Percentiles rank a stretch among this genome's conserved stretches.
Evolutionary conservation across 495 filamentous ascomycete species (phyloP).

Genomic region (Pseudevernia furfuracea): DNA sequence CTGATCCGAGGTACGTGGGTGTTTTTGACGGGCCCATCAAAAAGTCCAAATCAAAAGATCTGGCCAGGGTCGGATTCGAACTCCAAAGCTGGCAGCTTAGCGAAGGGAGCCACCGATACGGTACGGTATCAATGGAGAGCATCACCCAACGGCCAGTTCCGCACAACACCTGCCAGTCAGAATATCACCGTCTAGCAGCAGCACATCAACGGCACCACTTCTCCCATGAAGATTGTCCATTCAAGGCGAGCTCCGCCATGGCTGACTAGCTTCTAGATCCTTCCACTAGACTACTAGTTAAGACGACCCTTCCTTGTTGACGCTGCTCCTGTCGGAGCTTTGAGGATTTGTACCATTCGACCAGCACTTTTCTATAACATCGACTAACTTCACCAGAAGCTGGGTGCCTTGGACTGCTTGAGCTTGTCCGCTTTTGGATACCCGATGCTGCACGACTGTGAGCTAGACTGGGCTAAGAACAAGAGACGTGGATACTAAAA

Average conservation of each 20-base stretch:
- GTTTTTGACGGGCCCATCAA: not conserved
- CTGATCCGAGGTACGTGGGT: not conserved
- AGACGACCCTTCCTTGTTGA: not conserved
- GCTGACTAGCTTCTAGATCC: not conserved
- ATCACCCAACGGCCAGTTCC: not conserved
- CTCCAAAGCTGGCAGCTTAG: not conserved
- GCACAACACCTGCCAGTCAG: not conserved
- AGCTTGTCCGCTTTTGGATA: not conserved
- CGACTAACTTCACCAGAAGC: not conserved
- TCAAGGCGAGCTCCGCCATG: not conserved
- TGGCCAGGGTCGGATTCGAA: not conserved
- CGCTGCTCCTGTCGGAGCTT: not conserved
- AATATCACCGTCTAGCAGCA: not conserved
- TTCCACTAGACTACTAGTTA: not conserved
- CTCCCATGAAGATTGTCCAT: not conserved
- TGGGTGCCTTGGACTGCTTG: not conserved
- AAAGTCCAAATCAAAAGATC: not conserved
- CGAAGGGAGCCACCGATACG: slow-evolving; percentile 1
- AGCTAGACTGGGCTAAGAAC: not conserved
- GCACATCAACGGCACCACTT: not conserved
- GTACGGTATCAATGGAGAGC: not conserved
- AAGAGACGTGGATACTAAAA: not conserved
- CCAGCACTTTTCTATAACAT: not conserved
- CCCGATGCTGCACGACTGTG: not conserved
- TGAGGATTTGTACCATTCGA: not conserved